Percentiles rank a stretch among this genome's conserved stretches.
phyloP scores from a whole-genome alignment of 306 rosid species.

The Medicago ruthenica region DNA sequence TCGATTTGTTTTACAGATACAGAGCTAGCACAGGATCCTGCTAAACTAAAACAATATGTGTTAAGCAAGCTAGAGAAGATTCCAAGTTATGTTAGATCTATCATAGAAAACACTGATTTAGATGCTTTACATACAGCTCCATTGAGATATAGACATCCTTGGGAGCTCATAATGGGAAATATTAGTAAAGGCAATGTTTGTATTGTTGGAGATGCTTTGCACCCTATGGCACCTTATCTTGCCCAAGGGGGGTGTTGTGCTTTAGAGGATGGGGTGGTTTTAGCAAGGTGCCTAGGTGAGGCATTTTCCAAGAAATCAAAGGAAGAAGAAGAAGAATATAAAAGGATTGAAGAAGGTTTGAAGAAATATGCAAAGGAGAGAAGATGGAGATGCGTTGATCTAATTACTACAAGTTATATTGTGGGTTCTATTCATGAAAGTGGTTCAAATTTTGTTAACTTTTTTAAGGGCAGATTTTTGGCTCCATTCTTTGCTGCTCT shows the following conservation, averaged over 20 bases:
- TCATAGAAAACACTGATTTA: slow-evolving; percentile 51
- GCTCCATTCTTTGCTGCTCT: slow-evolving; percentile 38
- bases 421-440: slow-evolving; percentile 54
- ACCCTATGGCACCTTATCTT: slow-evolving; percentile 71
- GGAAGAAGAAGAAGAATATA: slow-evolving; percentile 24
- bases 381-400: slow-evolving; percentile 72
- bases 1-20: slow-evolving; percentile 45
- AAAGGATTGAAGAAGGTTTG: slow-evolving; percentile 59
- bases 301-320: slow-evolving; percentile 45
- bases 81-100: slow-evolving; percentile 48
- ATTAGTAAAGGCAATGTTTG: slow-evolving; percentile 71
- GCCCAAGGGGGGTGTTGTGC: slow-evolving; percentile 75
- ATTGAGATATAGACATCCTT: slow-evolving; percentile 61
- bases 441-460: slow-evolving; percentile 44
- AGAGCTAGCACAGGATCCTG: slow-evolving; percentile 48
- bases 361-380: slow-evolving; percentile 67
- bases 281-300: slow-evolving; percentile 67
- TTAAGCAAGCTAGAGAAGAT: slow-evolving; percentile 57
- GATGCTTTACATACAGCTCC: slow-evolving; percentile 43
- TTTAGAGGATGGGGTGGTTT: slow-evolving; percentile 65
- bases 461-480: slow-evolving; percentile 57
- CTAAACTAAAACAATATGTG: slow-evolving; percentile 55
- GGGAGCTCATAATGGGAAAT: slow-evolving; percentile 71
- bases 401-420: slow-evolving; percentile 50
- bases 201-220: slow-evolving; percentile 76